Conservation (phyloP, 2,329 filamentous ascomycete genomes). For the Alternaria viburni region DNA sequence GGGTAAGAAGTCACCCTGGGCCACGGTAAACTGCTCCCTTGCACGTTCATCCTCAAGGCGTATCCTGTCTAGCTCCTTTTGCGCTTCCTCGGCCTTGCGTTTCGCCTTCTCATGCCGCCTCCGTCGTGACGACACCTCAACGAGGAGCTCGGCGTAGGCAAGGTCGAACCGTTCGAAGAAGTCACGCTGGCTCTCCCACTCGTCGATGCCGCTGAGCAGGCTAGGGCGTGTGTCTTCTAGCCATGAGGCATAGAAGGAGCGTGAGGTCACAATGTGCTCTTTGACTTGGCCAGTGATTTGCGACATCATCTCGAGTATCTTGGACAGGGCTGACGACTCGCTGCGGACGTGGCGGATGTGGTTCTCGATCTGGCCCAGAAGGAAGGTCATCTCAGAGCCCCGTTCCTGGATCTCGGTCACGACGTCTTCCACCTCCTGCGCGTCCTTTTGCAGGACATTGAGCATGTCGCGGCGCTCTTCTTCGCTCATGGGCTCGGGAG, state of each 20-base stretch:
- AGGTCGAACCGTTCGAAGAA: constrained; percentile 88
- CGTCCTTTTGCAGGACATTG: constrained; percentile 75
- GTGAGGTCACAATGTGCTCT: constrained; percentile 68
- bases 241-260: constrained; percentile 71
- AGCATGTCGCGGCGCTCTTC: constrained; percentile 85
- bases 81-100: constrained; percentile 76
- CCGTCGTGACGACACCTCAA: constrained; percentile 80
- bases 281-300: constrained; percentile 71
- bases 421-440: constrained; percentile 67
- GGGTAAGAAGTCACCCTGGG: constrained; percentile 86
- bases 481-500: constrained; percentile 73
- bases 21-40: constrained; percentile 77
- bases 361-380: constrained; percentile 67
- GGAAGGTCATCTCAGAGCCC: constrained; percentile 76
- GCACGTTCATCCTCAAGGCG: constrained; percentile 73
- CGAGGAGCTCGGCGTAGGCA: constrained; percentile 82
- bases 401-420: constrained; percentile 74
- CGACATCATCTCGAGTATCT: constrained; percentile 71
- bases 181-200: constrained; percentile 77
- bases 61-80: constrained; percentile 76
- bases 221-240: constrained; percentile 70
- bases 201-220: constrained; percentile 70
- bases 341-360: constrained; percentile 65
- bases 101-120: constrained; percentile 76
- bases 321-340: constrained; percentile 64